A percentile compares a stretch with the other conserved stretches of the same genome.
phyloP scores from a whole-genome alignment of 805 yeast genomes.

The Nakazawaea populi region DNA sequence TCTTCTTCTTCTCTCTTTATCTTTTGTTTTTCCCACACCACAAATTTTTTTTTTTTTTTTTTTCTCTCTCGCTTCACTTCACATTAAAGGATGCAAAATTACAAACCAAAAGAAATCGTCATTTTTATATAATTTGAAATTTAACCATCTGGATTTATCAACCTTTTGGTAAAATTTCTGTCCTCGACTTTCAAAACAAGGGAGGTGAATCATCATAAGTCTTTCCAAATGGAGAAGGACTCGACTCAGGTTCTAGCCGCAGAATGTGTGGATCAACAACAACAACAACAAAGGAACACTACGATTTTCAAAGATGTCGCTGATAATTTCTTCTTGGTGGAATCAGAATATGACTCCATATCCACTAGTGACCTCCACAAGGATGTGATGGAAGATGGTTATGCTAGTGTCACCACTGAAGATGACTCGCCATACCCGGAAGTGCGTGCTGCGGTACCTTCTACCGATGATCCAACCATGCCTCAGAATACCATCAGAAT shows the following conservation, averaged over 20 bases:
- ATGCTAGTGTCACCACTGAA: slow-evolving; percentile 10
- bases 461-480: slow-evolving; percentile 43
- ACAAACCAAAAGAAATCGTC: too few species aligned
- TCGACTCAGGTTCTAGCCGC: not conserved
- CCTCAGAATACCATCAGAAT: slow-evolving; percentile 51
- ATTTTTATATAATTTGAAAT: too few species aligned
- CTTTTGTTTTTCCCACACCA: too few species aligned
- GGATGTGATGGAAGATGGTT: slow-evolving; percentile 7
- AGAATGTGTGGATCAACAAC: not conserved
- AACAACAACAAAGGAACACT: not conserved
- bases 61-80: too few species aligned
- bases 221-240: not conserved
- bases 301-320: not conserved
- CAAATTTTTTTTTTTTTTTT: too few species aligned
- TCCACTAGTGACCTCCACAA: not conserved
- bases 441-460: slow-evolving; percentile 60
- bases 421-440: slow-evolving; percentile 56
- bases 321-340: slow-evolving; percentile 4
- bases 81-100: too few species aligned
- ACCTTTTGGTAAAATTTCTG: not conserved
- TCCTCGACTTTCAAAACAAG: not conserved
- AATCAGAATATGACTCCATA: slow-evolving; percentile 6
- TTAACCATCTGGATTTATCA: too few species aligned
- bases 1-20: too few species aligned
- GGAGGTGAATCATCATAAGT: not conserved